These are phyloP conservation scores for Sclerotinia nivalis DNA, from an alignment of 2,329 filamentous ascomycete genomes.

Conservation along the genomic window DNA sequence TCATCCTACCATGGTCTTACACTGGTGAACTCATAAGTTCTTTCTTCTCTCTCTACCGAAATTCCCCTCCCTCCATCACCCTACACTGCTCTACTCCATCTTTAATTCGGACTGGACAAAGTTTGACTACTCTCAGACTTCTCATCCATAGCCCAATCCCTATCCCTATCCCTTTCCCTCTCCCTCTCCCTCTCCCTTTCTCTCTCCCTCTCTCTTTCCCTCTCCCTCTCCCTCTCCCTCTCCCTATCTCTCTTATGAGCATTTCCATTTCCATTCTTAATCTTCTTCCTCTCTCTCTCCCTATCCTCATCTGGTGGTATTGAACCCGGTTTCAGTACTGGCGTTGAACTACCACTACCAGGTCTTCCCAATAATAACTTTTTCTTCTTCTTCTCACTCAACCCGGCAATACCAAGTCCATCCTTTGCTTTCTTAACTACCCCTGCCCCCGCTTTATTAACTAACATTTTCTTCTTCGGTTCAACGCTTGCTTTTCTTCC, in stretches of 20 bases:
- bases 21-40: slow-evolving; percentile 2
- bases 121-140: slow-evolving; percentile 24
- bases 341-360: slow-evolving; percentile 18
- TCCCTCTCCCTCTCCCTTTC: background rate
- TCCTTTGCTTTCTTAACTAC: slow-evolving; percentile 27
- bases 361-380: slow-evolving; percentile 28
- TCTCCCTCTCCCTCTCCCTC: background rate
- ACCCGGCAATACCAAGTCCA: slow-evolving; percentile 1
- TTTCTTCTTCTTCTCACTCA: slow-evolving; percentile 25
- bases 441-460: slow-evolving; percentile 24
- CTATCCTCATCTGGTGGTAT: slow-evolving; percentile 20
- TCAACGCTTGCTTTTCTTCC: slow-evolving; percentile 32
- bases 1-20: slow-evolving; percentile 15
- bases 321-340: slow-evolving; percentile 20
- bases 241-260: slow-evolving; percentile 11
- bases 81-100: background rate
- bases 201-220: background rate
- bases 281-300: slow-evolving; percentile 14
- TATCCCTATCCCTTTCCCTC: slow-evolving; percentile 2
- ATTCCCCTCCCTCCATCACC: background rate
- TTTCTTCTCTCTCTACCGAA: background rate
- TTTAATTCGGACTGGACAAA: slow-evolving; percentile 22
- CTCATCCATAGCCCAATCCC: slow-evolving; percentile 18
- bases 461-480: slow-evolving; percentile 35
- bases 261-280: slow-evolving; percentile 17